Base-by-base conservation (phyloP, 306 rosid genomes). In the Sicyos baderoa region DNA sequence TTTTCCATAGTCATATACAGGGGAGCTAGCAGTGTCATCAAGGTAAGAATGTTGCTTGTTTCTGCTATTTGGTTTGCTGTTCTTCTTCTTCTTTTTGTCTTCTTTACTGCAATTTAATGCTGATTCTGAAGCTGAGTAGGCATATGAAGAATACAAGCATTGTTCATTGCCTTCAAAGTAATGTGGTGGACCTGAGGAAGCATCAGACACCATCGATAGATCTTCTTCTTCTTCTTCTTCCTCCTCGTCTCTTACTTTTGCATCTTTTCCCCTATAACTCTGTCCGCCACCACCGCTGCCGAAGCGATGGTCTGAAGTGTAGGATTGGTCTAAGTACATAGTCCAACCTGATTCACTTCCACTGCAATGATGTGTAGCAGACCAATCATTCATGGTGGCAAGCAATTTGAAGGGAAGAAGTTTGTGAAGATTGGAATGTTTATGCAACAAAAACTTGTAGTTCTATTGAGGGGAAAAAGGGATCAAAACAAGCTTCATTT, bases 311-410 rank as follows among this genome's bases (percentile, higher is more conserved):
- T 40, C 83, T 44, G 94, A 80, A 76, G 78, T 48, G 56, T 76
- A 72, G 11, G 97, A 85, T 76, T 90, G 89, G 70, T 85, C 91
- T 6, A 94, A 81, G 67, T 94, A 94, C 73, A 72, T 75, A 2
- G 99, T 94, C 99, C 99, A 94, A 68, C 97, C 99, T 4, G 99
- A 94, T 82, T 90, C 97, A 76, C 91, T 79, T 59, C 86, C 86
- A 76, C 81, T 80, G 64, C 81, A 85, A 72, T 76, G 82, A 56
- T 81, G 81, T 75, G 96, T 81, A 76, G 82, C 68, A 49, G 97
- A 77, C 72, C 47, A 51, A 40, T 70, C 14, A 70, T 70, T 70
- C 73, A 70, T 70, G 59, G 56, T 15, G 55, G 15, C 22, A 8
- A 65, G 35, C 35, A n/a, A n/a, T 29, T 29, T 29, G 35, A 3